A percentile compares a stretch with the other conserved stretches of the same genome.
Conservation (phyloP, 2,329 filamentous ascomycete species). For the Fusarium torulosum region DNA sequence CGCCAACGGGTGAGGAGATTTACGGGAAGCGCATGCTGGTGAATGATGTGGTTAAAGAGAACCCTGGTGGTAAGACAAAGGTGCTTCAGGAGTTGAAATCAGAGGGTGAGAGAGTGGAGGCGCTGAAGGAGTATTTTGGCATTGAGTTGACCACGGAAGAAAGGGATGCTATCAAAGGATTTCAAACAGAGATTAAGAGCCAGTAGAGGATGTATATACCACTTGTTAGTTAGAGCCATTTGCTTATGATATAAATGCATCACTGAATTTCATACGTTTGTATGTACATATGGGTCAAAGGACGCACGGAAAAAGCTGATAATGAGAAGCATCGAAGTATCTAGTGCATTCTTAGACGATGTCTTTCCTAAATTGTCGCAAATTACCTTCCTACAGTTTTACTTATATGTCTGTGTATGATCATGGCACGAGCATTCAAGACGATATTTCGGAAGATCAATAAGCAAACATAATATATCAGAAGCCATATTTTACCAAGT, state of each 20-base stretch:
- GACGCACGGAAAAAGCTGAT: too few relatives aligned
- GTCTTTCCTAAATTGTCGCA: too few relatives aligned
- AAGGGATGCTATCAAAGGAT: conserved; percentile 62
- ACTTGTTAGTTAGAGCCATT: neutral
- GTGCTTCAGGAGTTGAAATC: conserved; percentile 60
- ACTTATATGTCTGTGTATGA: too few relatives aligned
- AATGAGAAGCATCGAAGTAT: too few relatives aligned
- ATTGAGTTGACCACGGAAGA: conserved; percentile 65
- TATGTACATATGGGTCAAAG: neutral
- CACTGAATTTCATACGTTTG: too few relatives aligned
- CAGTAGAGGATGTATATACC: conserved; percentile 17
- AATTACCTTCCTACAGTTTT: too few relatives aligned
- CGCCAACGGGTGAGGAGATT: conserved; percentile 59
- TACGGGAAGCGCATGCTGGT: conserved; percentile 67
- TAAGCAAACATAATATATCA: too few relatives aligned
- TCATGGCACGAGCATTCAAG: too few relatives aligned
- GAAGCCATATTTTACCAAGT: too few relatives aligned
- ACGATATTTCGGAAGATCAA: too few relatives aligned
- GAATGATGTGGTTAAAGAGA: conserved; percentile 65
- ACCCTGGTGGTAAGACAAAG: conserved; percentile 63
- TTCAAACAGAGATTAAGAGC: conserved; percentile 59
- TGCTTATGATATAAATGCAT: neutral
- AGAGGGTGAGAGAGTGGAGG: conserved; percentile 67
- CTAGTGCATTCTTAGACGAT: too few relatives aligned
- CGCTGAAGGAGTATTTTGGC: conserved; percentile 64